Evolutionary conservation across 106 monocot genomes (phyloP).

Genomic region (Dioscorea alata): DNA sequence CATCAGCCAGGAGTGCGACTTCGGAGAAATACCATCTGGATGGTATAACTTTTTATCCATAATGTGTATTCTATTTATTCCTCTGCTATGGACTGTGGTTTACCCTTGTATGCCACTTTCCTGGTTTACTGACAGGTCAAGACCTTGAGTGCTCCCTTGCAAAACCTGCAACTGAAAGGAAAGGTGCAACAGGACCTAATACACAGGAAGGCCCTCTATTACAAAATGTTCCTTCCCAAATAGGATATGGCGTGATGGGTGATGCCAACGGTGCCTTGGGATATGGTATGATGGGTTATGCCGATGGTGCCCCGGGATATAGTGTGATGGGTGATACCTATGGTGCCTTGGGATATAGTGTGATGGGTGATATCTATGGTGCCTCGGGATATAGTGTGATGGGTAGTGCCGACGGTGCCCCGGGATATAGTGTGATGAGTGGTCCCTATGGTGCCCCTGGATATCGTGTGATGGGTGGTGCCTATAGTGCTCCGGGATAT

Average conservation of each 20-base stretch:
- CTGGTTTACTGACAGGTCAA: conserved; percentile 40
- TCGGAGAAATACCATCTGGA: conserved; percentile 88
- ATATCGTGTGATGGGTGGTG: no score
- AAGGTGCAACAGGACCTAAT: conserved; percentile 23
- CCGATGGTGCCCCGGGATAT: no score
- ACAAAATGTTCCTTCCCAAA: conserved; percentile 30
- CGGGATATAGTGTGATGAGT: no score
- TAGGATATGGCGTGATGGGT: conserved; percentile 48
- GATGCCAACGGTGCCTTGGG: conserved; percentile 42
- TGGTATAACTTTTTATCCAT: conserved; percentile 28
- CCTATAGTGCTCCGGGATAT: no score
- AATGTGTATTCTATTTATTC: background rate
- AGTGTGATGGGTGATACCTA: no score
- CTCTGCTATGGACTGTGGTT: background rate
- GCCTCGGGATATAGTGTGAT: no score
- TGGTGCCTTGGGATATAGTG: no score
- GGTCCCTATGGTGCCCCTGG: no score
- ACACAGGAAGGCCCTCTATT: conserved; percentile 44
- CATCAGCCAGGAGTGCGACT: conserved; percentile 78
- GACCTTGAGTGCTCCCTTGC: conserved; percentile 90
- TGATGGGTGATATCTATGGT: no score
- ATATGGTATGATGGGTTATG: no score
- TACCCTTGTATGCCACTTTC: conserved; percentile 1
- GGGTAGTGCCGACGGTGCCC: no score
- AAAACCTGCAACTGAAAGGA: conserved; percentile 85